These are phyloP conservation scores for Colletotrichum lini DNA, from an alignment of 2,329 filamentous ascomycete species.

Conservation along the genomic window DNA sequence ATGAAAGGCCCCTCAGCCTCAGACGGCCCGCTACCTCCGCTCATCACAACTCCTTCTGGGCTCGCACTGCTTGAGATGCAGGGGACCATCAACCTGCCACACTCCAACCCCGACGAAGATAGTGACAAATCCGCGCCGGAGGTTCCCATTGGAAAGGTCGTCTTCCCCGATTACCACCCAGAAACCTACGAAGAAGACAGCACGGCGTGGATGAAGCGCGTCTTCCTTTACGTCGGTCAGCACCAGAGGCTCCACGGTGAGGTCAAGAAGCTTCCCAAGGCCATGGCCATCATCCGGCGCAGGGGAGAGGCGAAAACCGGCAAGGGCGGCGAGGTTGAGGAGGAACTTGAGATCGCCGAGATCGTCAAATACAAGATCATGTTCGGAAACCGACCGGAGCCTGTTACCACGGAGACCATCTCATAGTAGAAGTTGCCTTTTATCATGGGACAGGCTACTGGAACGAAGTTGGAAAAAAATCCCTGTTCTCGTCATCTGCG, in stretches of 20 bases:
- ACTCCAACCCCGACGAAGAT: slow-evolving; percentile 52
- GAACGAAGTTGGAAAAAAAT: background rate
- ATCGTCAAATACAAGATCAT: slow-evolving; percentile 89
- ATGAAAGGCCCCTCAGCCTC: slow-evolving; percentile 44
- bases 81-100: slow-evolving; percentile 86
- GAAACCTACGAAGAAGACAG: slow-evolving; percentile 62
- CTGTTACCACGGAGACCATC: slow-evolving; percentile 71
- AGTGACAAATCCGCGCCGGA: slow-evolving; percentile 42
- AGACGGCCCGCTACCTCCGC: slow-evolving; percentile 76
- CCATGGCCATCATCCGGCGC: slow-evolving; percentile 83
- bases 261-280: slow-evolving; percentile 85
- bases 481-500: background rate
- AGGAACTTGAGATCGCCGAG: slow-evolving; percentile 85
- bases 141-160: slow-evolving; percentile 78
- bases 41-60: slow-evolving; percentile 90
- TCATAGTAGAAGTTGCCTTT: slow-evolving; percentile 41
- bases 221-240: slow-evolving; percentile 89
- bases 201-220: slow-evolving; percentile 89
- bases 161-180: slow-evolving; percentile 82
- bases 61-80: slow-evolving; percentile 94
- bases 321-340: slow-evolving; percentile 57
- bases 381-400: slow-evolving; percentile 88
- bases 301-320: slow-evolving; percentile 52
- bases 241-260: slow-evolving; percentile 93
- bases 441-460: background rate